Evolutionary conservation across 371 early-diverging fungal species (phyloP).

Genomic region (Catenaria anguillulae): DNA sequence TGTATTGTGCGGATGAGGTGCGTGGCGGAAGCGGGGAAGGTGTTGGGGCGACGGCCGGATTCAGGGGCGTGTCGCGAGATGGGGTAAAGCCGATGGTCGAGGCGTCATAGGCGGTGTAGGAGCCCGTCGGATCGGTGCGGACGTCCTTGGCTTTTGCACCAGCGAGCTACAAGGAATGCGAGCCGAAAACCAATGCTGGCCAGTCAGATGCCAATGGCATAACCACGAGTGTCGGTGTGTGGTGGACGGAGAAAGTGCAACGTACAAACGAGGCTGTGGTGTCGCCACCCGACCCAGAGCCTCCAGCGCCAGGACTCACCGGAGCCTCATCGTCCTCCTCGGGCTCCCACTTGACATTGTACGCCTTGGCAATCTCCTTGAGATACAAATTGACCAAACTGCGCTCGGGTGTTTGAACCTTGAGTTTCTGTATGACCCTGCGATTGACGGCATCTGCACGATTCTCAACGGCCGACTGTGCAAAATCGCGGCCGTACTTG

Average conservation of each 20-base stretch:
- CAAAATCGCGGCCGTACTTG: conserved; percentile 75
- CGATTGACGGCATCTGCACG: conserved; percentile 55
- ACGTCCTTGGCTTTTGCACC: not conserved
- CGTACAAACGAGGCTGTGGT: no score
- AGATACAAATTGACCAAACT: conserved; percentile 70
- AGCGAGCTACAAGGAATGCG: no score
- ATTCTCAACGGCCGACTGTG: conserved; percentile 55
- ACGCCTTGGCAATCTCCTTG: conserved; percentile 70
- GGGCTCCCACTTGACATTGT: conserved; percentile 56
- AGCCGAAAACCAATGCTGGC: no score
- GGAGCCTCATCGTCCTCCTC: conserved; percentile 22
- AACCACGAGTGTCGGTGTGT: no score
- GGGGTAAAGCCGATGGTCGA: not conserved
- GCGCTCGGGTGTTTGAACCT: conserved; percentile 58
- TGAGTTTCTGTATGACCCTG: conserved; percentile 58
- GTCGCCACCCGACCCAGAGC: no score
- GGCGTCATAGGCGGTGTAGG: conserved; percentile 3
- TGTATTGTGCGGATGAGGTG: no score
- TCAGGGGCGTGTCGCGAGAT: not conserved
- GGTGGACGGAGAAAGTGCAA: no score
- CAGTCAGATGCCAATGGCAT: no score
- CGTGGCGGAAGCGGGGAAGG: no score
- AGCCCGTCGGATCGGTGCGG: conserved; percentile 3
- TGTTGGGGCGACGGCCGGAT: not conserved
- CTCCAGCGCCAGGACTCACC: no score